Evolutionary conservation across 257 asterid species (phyloP), one percentile per base, ranked within the genome.

Genomic region (Cinchona pubescens): DNA sequence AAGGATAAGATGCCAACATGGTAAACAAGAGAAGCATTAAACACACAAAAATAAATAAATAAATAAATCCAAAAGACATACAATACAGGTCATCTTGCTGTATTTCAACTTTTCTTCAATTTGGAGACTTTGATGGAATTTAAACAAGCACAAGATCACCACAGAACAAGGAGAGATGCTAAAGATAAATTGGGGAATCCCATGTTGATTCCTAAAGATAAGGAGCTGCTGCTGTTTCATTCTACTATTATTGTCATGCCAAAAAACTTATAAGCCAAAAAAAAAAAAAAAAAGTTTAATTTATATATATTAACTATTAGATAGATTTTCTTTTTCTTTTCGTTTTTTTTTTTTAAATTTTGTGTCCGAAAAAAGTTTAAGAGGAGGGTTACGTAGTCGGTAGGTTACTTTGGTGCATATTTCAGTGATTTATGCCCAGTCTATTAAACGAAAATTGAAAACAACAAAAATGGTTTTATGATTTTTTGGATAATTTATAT

Each of bases 1-100:
- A 32, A 23, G 69, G 34, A 67, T 67, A 76, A 53, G 75, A 76
- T 76, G 43, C 67, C 67, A 53, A 34, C 14, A 21, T 34, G 65
- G 75, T 11, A 10, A 51, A 18, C 18, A n/a, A 35, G 27, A 9
- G 27, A 9, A 27, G 61, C 37, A 60, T 5, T n/a, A n/a, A n/a
- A n/a, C n/a, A n/a, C n/a, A n/a, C n/a, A n/a, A n/a, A n/a, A n/a
- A n/a, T n/a, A n/a, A n/a, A n/a, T 16, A 43, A 73, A n/a, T 55
- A 48, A 55, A 59, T 58, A 58, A 62, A 60, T 29, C 40, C 43
- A 21, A 18, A 16, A 48, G 21, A n/a, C n/a, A n/a, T n/a, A n/a
- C n/a, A 16, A 46, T 21, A 43, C 18, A 27, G 40, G 15, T 16
- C 61, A 69, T 48, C 23, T 0, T 9, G 27, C 18, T 29, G 7